Evolutionary conservation across 768 basidiomycete genomes (phyloP), one percentile per base, ranked within the genome.

Genomic region (Phylloporus sp.): DNA sequence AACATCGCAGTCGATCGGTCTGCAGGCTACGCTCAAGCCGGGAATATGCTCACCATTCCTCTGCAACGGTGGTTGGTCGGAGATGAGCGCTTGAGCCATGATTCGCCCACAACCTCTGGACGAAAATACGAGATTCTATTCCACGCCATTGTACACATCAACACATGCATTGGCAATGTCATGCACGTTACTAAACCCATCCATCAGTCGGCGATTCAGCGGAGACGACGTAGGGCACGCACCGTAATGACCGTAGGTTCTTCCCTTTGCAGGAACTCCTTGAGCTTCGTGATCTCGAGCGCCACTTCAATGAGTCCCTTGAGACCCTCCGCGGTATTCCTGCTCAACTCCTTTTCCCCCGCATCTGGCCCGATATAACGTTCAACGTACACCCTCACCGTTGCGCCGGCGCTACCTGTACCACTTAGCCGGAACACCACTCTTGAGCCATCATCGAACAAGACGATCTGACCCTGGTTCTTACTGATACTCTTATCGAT

Each of bases 181-280:
- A 18, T 12, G 24, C 23, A 20, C 26, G n/a, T 68, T 50, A 68
- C 61, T 62, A 44, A 39, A 41, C 9, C 42, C 10, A 38, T 10
- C 38, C n/a, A 20, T 45, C 3, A 53, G 43, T 41, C 49, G 51
- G 55, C 4, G 38, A 47, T 48, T 46, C 45, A 31, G 45, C 41
- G 50, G 43, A 29, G 22, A 47, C 7, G 11, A 36, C 11, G 2
- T 6, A 13, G 2, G 1, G 16, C 13, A 72, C 84, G 74, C 64
- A 89, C 88, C 49, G 95, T 99, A 69, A 99, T 97, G 57, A 99
- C 97, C 45, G 94, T 95, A 35, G 97, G 97, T 76, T 92, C 77
- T 47, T 95, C 88, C 60, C 91, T 75, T 26, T 87, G 85, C 59
- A 95, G 78, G 75, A 86, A 91, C 67, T 89, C 80, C 69, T 86